Evolutionary conservation across 768 basidiomycete genomes (phyloP), one percentile per base, ranked within the genome.

Genomic region (Rhodotorula kratochvilovae): DNA sequence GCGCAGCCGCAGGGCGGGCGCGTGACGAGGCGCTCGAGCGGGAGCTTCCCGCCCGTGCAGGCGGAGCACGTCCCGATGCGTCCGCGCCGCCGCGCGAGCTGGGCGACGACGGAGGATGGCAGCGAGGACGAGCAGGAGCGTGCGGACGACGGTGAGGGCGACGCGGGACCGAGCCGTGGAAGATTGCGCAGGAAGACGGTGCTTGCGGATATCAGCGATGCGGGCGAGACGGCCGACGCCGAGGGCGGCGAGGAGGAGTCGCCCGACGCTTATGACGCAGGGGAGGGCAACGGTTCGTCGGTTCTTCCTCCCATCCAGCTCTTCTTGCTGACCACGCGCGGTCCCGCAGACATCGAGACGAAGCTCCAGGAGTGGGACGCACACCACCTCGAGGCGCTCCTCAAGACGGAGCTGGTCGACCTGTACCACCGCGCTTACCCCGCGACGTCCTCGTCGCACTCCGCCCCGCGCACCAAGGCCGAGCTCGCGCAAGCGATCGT

Each of bases 391-490:
- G 61, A 45, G 4, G 31, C 48, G 16, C 64, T 69, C 23, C 65
- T 33, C 16, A 27, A 55, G 16, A 42, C 53, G 21, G 70, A 75
- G 27, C 70, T 75, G 19, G 46, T 61, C 46, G 60, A 64, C 36
- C 64, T 75, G 8, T 35, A 36, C 35, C 35, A 42, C 27, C 57
- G 39, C 25, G 33, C 35, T 6, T 59, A 66, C 57, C 51, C 50
- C 43, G 56, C 46, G 31, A 45, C 58, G 6, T 54, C 63, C 16
- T 43, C 58, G 16, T 42, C 61, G 13, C 10, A n/a, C 19, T 2
- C 25, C 29, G 7, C 43, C 3, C 42, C 65, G 17, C 50, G 56
- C 48, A 67, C 58, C 12, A 75, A 72, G 39, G 67, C 68, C 13
- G 15, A 55, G 25, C 53, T 69, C 45, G 58, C 66, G 46, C 36